Base-by-base conservation (phyloP, 1,139 yeast species). In the Taiozyma sp. region DNA sequence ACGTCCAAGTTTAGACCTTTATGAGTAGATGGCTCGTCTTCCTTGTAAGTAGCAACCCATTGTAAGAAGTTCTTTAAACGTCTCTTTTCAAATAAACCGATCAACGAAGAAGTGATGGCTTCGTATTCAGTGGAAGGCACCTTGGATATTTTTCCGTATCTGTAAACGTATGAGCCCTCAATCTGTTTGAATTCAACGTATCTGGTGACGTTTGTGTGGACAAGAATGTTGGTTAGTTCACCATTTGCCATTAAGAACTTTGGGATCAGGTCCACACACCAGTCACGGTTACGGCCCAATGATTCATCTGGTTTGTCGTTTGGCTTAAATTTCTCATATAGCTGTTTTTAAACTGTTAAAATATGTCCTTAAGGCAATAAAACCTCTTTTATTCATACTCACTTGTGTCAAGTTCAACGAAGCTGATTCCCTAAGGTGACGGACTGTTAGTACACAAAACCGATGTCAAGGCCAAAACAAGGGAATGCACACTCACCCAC, bases 211-310 rank as follows among this genome's bases (percentile, higher is more conserved):
- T 91, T 93, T 28, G 99, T 93, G 68, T 91, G 97, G 40, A 88
- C 93, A 64, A 93, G 79, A 62, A 93, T 95, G 69, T 91, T 91
- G 61, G 98, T 91, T 72, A 93, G 79, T 68, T 93, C 99, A 42
- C 99, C 99, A 64, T 90, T 89, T 52, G 98, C 95, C 99, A 93
- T 95, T 62, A 95, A 76, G 62, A 93, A 93, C 73, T 93, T 93
- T 47, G 99, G 99, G 63, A 93, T 90, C 73, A 93, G 77, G 67
- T 93, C 99, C 51, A 93, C 91, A 69, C 95, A 90, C 98, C 99
- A 93, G 69, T 93, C 99, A 59, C 99, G 80, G 65, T 90, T 97
- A 62, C 95, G 81, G 46, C 99, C 99, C 53, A 83, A 79, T 57
- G 81, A 74, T 41, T 74, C 77, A 54, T 84, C 88, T 21, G 95